Conservation (phyloP, 257 asterid species). For the Rauvolfia tetraphylla region DNA sequence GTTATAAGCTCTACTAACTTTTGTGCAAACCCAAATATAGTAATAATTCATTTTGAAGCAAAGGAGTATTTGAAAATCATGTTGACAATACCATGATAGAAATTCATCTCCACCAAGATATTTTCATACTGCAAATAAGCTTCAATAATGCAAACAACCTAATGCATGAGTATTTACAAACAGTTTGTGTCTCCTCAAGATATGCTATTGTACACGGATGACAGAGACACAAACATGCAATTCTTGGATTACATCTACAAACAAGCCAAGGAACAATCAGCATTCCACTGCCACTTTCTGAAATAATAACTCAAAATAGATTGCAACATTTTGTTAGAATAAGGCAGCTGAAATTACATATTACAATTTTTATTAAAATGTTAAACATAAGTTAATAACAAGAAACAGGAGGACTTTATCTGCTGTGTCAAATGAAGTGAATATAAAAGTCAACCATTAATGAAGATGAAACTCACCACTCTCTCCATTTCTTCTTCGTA, state of each 20-base stretch:
- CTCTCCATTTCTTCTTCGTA: constrained; percentile 97
- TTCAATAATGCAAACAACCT: not conserved
- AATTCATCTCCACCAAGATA: not conserved
- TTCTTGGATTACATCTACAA: not conserved
- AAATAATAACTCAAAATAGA: not conserved
- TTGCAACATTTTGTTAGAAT: not conserved
- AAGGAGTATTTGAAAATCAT: not conserved
- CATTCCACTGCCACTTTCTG: too few species aligned
- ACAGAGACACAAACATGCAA: not conserved
- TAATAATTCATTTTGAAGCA: not conserved
- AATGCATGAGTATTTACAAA: not conserved
- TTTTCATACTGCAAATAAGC: not conserved
- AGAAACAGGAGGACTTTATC: not conserved
- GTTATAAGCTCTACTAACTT: not conserved
- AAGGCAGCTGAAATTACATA: not conserved
- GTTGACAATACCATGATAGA: not conserved
- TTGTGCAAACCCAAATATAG: not conserved
- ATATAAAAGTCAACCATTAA: not conserved
- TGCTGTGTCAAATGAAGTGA: constrained; percentile 8
- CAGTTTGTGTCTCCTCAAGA: not conserved
- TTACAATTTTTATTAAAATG: not conserved
- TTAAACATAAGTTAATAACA: too few species aligned
- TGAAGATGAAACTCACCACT: constrained; percentile 56
- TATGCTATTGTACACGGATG: not conserved
- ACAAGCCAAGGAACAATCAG: not conserved